These are phyloP conservation scores for Hypoxylon sp. DNA, from an alignment of 2,329 filamentous ascomycete genomes.

Conservation along the genomic window DNA sequence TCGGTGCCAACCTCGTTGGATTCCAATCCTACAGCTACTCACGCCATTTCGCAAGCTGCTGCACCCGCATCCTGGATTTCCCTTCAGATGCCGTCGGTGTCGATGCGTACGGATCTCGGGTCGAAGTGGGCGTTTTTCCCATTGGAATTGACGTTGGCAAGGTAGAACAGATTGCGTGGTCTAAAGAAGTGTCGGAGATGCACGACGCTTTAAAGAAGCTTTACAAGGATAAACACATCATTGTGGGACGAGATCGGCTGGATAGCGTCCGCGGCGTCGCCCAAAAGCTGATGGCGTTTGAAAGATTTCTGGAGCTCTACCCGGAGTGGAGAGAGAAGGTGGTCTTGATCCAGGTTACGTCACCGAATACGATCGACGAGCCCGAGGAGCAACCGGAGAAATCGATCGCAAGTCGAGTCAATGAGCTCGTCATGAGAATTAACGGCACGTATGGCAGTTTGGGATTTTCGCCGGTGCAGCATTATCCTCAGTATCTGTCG, in stretches of 20 bases:
- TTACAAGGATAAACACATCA: constrained; percentile 92
- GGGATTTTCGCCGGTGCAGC: constrained; percentile 89
- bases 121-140: constrained; percentile 92
- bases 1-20: constrained; percentile 92
- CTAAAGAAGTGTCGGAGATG: constrained; percentile 75
- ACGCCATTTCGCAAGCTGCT: constrained; percentile 93
- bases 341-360: constrained; percentile 94
- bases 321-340: constrained; percentile 94
- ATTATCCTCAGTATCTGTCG: constrained; percentile 92
- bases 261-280: constrained; percentile 92
- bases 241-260: constrained; percentile 92
- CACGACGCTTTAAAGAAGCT: constrained; percentile 78
- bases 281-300: constrained; percentile 96
- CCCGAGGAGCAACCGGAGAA: constrained; percentile 80
- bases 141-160: constrained; percentile 92
- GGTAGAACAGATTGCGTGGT: constrained; percentile 81
- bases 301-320: constrained; percentile 89
- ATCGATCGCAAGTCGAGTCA: constrained; percentile 88
- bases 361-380: constrained; percentile 82
- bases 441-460: constrained; percentile 91
- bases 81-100: constrained; percentile 87
- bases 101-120: constrained; percentile 87
- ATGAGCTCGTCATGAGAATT: constrained; percentile 89
- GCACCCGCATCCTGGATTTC: constrained; percentile 90
- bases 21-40: constrained; percentile 98